Evolutionary conservation across 2,329 filamentous ascomycete species (phyloP).

Genomic region (Trichoderma atrobrunneum): DNA sequence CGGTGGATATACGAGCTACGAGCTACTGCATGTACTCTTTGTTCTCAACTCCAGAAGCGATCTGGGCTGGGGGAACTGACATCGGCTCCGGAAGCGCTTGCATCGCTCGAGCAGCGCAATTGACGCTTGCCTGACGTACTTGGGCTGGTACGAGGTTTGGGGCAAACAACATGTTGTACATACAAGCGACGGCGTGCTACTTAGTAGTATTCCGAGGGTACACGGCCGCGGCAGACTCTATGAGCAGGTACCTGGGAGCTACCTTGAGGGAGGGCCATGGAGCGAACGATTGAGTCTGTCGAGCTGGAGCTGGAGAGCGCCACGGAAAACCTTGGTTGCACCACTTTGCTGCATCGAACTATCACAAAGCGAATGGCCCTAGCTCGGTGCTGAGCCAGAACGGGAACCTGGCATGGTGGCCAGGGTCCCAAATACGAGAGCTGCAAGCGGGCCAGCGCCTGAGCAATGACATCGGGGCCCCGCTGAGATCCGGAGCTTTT

Average conservation of each 20-base stretch:
- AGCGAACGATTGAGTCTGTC: not conserved
- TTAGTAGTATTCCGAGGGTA: not conserved
- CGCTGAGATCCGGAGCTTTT: not conserved
- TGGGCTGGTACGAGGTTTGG: not conserved
- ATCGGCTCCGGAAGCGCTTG: conserved; percentile 18
- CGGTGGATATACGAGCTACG: not conserved
- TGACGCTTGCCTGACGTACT: conserved; percentile 21
- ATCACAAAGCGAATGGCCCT: not conserved
- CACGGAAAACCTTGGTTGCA: conserved; percentile 12
- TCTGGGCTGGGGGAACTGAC: not conserved
- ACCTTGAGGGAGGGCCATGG: not conserved
- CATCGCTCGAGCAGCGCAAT: conserved; percentile 3
- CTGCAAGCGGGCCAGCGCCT: conserved; percentile 11
- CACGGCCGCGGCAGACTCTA: not conserved
- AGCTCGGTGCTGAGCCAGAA: not conserved
- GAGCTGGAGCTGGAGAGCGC: conserved; percentile 6
- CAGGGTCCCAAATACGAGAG: conserved; percentile 15
- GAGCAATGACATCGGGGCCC: conserved; percentile 3
- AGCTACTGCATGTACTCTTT: not conserved
- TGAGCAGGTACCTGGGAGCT: not conserved
- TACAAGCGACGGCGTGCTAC: not conserved
- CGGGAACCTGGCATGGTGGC: not conserved
- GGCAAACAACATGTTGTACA: conserved; percentile 5
- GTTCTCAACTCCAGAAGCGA: not conserved
- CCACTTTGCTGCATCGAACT: not conserved